These are phyloP conservation scores for Suillus bovinus DNA, from an alignment of 768 basidiomycete species.

Conservation along the genomic window DNA sequence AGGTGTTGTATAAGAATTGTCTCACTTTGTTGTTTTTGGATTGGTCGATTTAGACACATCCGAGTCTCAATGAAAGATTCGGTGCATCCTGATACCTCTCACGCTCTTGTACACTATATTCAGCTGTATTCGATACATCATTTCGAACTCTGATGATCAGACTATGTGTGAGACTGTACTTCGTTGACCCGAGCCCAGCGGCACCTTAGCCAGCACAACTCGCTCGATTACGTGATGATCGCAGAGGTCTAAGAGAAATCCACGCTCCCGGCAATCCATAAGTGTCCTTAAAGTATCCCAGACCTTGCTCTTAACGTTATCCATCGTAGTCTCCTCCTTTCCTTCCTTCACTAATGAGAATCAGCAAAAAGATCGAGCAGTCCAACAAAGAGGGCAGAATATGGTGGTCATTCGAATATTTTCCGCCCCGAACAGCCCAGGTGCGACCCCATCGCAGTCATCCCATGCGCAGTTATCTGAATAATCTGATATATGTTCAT, in stretches of 20 bases:
- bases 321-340: constrained; percentile 25
- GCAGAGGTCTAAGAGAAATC: not conserved
- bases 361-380: constrained; percentile 90
- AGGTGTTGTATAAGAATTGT: not conserved
- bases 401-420: constrained; percentile 99
- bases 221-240: constrained; percentile 2
- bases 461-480: constrained; percentile 1
- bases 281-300: constrained; percentile 4
- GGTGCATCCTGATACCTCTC: not conserved
- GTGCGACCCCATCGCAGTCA: constrained; percentile 38
- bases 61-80: not conserved
- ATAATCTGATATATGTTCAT: constrained; percentile 6
- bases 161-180: not conserved
- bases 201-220: constrained; percentile 1
- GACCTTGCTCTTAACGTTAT: constrained; percentile 19
- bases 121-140: not conserved
- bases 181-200: not conserved
- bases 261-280: not conserved
- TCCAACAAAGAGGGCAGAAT: constrained; percentile 82
- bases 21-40: not conserved
- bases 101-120: constrained; percentile 2
- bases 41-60: not conserved
- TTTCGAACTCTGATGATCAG: not conserved
- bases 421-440: constrained; percentile 94
- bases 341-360: constrained; percentile 65